phyloP scores from a whole-genome alignment of 1,139 yeast species.

The Scheffersomyces cryptocercus region DNA sequence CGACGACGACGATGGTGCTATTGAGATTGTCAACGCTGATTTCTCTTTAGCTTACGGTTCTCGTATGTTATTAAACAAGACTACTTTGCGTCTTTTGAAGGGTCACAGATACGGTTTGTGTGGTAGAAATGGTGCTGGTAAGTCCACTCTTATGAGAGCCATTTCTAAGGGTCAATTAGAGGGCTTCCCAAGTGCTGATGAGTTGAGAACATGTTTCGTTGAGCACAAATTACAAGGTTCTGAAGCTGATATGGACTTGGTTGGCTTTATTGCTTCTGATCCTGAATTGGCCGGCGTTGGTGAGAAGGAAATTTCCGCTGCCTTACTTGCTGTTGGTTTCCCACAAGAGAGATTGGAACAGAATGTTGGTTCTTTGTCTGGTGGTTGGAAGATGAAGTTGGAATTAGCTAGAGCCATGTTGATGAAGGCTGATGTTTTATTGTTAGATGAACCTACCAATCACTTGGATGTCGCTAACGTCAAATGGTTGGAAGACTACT shows the following conservation, averaged over 20 bases:
- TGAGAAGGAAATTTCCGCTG: conserved; percentile 69
- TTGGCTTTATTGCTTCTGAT: conserved; percentile 86
- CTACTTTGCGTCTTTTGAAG: conserved; percentile 79
- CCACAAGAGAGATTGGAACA: conserved; percentile 86
- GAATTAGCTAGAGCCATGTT: conserved; percentile 98
- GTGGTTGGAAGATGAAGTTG: conserved; percentile 99
- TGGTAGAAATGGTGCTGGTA: conserved; percentile 99
- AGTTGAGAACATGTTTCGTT: conserved; percentile 90
- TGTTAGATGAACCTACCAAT: conserved; percentile 97
- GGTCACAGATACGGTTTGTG: conserved; percentile 98
- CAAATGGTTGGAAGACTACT: conserved; percentile 89
- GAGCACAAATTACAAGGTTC: conserved; percentile 97
- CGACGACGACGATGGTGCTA: conserved; percentile 52
- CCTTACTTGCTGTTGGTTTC: conserved; percentile 85
- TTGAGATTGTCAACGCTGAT: conserved; percentile 90
- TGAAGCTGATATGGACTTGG: conserved; percentile 89
- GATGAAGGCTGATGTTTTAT: conserved; percentile 92
- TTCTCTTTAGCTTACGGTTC: conserved; percentile 97
- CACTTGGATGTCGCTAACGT: conserved; percentile 95
- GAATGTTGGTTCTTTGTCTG: conserved; percentile 91
- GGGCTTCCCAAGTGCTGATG: conserved; percentile 92
- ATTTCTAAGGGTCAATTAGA: conserved; percentile 96
- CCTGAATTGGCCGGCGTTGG: conserved; percentile 70
- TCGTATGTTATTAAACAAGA: conserved; percentile 93
- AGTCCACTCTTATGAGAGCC: conserved; percentile 95